These are phyloP conservation scores for Aspergillus calidoustus DNA, from an alignment of 2,329 filamentous ascomycete species.

Conservation along the genomic window DNA sequence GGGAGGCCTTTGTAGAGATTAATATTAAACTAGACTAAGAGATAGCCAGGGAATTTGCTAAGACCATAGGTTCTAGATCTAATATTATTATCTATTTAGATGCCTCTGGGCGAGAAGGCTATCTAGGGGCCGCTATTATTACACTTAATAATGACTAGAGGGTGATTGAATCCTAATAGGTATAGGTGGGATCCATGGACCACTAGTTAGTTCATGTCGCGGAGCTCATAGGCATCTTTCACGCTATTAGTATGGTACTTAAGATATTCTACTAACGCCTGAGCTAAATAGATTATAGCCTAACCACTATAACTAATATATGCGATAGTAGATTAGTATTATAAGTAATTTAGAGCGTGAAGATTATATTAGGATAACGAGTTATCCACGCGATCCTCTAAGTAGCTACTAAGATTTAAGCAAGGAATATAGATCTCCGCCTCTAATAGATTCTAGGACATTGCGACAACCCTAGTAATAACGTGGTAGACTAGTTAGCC, in stretches of 20 bases:
- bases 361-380: conserved; percentile 25
- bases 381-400: conserved; percentile 26
- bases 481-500: conserved; percentile 2
- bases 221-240: conserved; percentile 29
- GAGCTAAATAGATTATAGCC: not conserved
- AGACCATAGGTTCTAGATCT: conserved; percentile 14
- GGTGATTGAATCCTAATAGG: not conserved
- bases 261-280: conserved; percentile 12
- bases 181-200: conserved; percentile 18
- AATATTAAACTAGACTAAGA: not conserved
- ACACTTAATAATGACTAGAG: not conserved
- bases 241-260: conserved; percentile 23
- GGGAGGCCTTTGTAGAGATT: not conserved
- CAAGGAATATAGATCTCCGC: conserved; percentile 15
- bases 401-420: conserved; percentile 19
- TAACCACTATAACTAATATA: conserved; percentile 21
- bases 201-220: conserved; percentile 28
- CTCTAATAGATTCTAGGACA: conserved; percentile 21
- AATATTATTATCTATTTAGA: conserved; percentile 25
- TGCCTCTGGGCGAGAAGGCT: conserved; percentile 23
- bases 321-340: conserved; percentile 26
- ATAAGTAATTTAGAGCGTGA: conserved; percentile 22
- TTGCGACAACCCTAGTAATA: not conserved
- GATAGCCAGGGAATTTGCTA: conserved; percentile 22
- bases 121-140: conserved; percentile 22